Base-by-base conservation (phyloP, 306 rosid genomes). In the Hippophae gyantsensis region DNA sequence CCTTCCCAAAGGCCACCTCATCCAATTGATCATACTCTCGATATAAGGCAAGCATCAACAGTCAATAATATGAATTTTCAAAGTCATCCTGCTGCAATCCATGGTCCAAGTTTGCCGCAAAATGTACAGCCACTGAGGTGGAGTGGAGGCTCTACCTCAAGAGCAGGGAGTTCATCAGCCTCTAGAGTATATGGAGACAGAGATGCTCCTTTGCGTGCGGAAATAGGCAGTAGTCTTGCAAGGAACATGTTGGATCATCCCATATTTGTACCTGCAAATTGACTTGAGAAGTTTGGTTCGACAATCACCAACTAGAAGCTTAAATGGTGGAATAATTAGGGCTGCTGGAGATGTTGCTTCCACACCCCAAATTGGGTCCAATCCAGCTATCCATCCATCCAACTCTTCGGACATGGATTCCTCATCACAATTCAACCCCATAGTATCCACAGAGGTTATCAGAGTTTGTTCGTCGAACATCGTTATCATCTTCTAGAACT, bases 391-490 rank as follows among this genome's bases (percentile, higher is more conserved):
- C 63, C 86, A 82, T 82, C 83, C 81, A 13, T 23, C 89, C 89
- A 46, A 64, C 90, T 73, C 81, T 71, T 65, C 74, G 82, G 3
- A 42, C 76, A 0, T 82, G 95, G 95, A 76, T 66, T 72, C 82
- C 95, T 68, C 97, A 70, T 62, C 84, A 87, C 66, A 75, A 64
- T 77, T 46, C 70, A 51, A 79, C 85, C 46, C 87, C 79, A 44
- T 93, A 80, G 62, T 76, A 78, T 77, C 94, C 97, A 1, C 74
- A 90, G 64, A 86, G 95, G 65, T 64, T 88, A 44, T 69, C 95
- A 10, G 99, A 88, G 44, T 81, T 74, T 80, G 86, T 84, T 60
- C 89, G 87, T 27, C 76, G 95, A 53, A 75, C 95, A 50, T 69
- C 86, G 76, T 72, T 82, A 78, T 69, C 97, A 63, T 72, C 78